Evolutionary conservation across 768 basidiomycete genomes (phyloP).

Genomic region (Lentinula detonsa): DNA sequence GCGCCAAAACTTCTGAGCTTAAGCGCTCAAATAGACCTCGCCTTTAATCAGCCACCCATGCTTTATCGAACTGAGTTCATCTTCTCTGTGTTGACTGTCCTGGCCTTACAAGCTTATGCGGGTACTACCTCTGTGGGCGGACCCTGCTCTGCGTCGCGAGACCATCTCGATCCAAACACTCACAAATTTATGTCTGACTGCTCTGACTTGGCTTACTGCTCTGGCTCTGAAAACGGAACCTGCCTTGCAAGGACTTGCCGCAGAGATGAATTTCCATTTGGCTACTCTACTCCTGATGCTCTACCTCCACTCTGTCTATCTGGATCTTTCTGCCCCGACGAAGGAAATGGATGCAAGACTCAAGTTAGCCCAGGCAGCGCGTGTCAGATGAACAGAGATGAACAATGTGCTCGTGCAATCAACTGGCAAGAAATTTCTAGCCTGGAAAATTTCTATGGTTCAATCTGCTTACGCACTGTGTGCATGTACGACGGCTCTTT

Average conservation of each 20-base stretch:
- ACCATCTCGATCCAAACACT: conserved; percentile 45
- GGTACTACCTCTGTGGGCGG: not conserved
- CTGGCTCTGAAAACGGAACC: conserved; percentile 29
- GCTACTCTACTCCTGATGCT: conserved; percentile 26
- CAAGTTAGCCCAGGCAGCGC: conserved; percentile 33
- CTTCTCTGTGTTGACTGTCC: not conserved
- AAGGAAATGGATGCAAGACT: conserved; percentile 49
- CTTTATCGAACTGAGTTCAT: too few species aligned
- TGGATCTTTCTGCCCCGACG: conserved; percentile 63
- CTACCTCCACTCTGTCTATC: conserved; percentile 48
- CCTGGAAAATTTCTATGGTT: conserved; percentile 41
- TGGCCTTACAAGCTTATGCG: not conserved
- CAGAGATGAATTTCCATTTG: conserved; percentile 56
- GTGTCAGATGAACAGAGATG: conserved; percentile 62
- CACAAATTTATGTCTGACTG: conserved; percentile 61
- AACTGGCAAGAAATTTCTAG: conserved; percentile 35
- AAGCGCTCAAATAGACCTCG: too few species aligned
- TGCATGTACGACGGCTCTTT: conserved; percentile 45
- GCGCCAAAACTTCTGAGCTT: too few species aligned
- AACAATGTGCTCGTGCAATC: conserved; percentile 38
- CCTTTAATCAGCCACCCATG: too few species aligned
- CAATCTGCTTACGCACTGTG: conserved; percentile 49
- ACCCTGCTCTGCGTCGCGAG: conserved; percentile 37
- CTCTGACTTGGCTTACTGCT: conserved; percentile 52
- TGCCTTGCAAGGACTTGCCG: conserved; percentile 53